Evolutionary conservation across 2,329 filamentous ascomycete genomes (phyloP).

Genomic region (Ceratocystis lukuohia): DNA sequence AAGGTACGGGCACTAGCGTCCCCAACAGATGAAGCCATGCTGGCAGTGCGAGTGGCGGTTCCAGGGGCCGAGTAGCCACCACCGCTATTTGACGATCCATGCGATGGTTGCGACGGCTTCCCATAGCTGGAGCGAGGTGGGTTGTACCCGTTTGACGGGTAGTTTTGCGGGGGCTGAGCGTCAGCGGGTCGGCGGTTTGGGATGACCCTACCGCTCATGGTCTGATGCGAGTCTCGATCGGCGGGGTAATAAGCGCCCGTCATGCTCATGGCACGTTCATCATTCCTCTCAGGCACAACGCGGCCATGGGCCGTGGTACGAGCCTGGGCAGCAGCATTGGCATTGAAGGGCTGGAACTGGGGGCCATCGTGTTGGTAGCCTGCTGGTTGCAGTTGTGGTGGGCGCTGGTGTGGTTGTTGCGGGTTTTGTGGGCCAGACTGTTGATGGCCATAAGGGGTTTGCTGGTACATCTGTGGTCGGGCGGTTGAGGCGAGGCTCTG

Average conservation of each 20-base stretch:
- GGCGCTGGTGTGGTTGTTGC: constrained; percentile 34
- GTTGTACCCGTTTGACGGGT: constrained; percentile 15
- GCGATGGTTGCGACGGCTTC: constrained; percentile 23
- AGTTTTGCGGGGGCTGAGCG: constrained; percentile 20
- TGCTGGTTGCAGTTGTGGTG: constrained; percentile 33
- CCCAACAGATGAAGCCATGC: constrained; percentile 44
- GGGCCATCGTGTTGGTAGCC: constrained; percentile 6
- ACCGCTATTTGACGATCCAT: constrained; percentile 26
- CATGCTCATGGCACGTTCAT: constrained; percentile 94
- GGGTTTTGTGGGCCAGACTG: constrained; percentile 34
- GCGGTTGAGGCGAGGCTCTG: constrained; percentile 73
- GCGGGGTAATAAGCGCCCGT: constrained; percentile 56
- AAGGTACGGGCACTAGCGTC: constrained; percentile 51
- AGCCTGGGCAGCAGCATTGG: constrained; percentile 32
- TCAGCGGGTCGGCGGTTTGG: constrained; percentile 50
- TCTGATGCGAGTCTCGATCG: constrained; percentile 72
- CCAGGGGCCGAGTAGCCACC: constrained; percentile 35
- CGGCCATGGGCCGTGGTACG: constrained; percentile 84
- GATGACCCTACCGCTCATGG: constrained; percentile 84
- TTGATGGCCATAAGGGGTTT: constrained; percentile 47
- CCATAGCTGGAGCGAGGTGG: constrained; percentile 27
- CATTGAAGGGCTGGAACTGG: constrained; percentile 17
- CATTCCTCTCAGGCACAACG: constrained; percentile 78
- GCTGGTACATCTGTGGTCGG: constrained; percentile 59
- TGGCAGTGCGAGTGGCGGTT: constrained; percentile 45